Evolutionary conservation across 257 asterid species (phyloP).

Genomic region (Lycium barbarum): DNA sequence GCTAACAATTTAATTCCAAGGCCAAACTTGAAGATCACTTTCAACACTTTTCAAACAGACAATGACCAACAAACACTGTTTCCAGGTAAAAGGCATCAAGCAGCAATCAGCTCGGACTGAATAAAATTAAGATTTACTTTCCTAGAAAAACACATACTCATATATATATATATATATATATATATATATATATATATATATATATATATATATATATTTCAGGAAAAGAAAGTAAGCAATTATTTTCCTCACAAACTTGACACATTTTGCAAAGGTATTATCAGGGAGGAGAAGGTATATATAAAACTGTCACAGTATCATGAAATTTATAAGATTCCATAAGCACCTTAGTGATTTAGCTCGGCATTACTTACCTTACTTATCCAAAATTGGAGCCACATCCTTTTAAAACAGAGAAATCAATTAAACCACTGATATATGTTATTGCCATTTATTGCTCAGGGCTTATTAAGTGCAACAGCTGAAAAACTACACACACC

Average conservation of each 20-base stretch:
- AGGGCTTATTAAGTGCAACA: not conserved
- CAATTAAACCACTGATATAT: not conserved
- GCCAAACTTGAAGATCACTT: not conserved
- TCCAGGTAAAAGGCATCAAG: not conserved
- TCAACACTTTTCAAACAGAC: not conserved
- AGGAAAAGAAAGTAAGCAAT: not conserved
- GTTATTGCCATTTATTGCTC: not conserved
- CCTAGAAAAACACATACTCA: not conserved
- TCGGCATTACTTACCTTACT: not conserved
- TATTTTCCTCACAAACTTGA: not conserved
- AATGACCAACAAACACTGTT: not conserved
- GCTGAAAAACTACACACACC: not conserved
- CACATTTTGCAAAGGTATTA: not conserved
- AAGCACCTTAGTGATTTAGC: not conserved
- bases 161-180: no score
- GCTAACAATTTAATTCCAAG: no score
- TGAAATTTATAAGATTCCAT: not conserved
- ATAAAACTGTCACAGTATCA: not conserved
- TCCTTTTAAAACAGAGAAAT: not conserved
- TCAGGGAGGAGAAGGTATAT: not conserved
- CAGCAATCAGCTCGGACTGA: not conserved
- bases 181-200: no score
- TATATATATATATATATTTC: not conserved
- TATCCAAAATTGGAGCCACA: not conserved
- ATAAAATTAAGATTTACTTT: not conserved